Base-by-base conservation (phyloP, 2,329 filamentous ascomycete species). In the Plenodomus tracheiphilus region DNA sequence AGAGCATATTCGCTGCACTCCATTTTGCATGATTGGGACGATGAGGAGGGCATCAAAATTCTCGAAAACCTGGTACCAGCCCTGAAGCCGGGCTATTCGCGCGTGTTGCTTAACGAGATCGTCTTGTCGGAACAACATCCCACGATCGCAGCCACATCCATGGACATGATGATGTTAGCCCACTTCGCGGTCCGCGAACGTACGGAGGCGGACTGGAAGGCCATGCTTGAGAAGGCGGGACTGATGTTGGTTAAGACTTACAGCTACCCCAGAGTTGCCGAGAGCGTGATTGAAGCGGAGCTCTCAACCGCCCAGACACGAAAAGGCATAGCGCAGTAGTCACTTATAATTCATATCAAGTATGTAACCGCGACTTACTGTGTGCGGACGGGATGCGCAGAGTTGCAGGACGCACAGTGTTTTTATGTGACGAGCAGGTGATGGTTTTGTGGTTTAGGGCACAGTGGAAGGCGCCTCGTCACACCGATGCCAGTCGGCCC, bases 11-110 rank as follows among this genome's bases (percentile, higher is more conserved):
- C 53, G 13, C 43, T 68, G 2, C 54, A 54, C 11, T 53, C 47
- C 0, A 54, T 67, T 10, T 36, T 64, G 5, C 65, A 65, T 45
- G 55, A 68, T 25, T 64, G 58, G 61, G 39, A 44, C 13, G 62
- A 66, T 37, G 49, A 52, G 7, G 43, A 51, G 1, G 47, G 51
- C 10, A 22, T 57, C 25, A 49, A 34, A 16, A 65, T 66, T 17
- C 39, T 66, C 7, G 37, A 52, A 11, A 47, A 55, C n/a, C 19
- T 60, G 3, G 39, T 25, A 11, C 39, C 46, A 2, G 61, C 61
- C 0, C 48, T 68, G 39, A 49, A 39, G 18, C 49, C 49, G 0
- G 54, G 58, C 1, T 61, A 61, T 37, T 60, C 56, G 4, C 51
- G 40, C 4, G 42, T 61, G 1, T 30, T 61, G 25, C 30, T 61